Conservation (phyloP, 139 green algal genomes). For the Asterochloris erici region DNA sequence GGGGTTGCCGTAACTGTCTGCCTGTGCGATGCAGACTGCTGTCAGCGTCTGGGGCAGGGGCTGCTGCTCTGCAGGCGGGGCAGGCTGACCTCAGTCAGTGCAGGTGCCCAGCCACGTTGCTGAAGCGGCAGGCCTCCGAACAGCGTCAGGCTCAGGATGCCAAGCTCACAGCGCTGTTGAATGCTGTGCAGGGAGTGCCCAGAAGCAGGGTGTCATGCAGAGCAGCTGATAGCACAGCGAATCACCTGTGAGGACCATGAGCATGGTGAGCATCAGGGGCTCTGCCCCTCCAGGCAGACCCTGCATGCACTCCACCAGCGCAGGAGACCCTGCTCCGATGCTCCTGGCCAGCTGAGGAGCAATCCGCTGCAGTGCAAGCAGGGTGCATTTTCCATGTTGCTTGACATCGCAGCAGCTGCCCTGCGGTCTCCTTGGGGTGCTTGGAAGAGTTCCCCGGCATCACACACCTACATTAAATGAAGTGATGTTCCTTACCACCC, state of each 20-base stretch:
- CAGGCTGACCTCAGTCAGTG: too few relatives aligned
- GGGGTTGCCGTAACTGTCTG: constrained; percentile 1
- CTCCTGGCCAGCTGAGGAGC: constrained; percentile 34
- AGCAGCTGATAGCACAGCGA: background rate
- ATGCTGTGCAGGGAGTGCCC: too few relatives aligned
- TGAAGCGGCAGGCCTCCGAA: too few relatives aligned
- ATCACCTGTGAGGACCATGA: constrained; percentile 42
- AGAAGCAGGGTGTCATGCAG: background rate
- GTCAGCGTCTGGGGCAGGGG: constrained; percentile 37
- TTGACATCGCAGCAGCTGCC: too few relatives aligned
- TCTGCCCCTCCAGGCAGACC: constrained; percentile 22
- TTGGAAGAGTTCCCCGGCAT: too few relatives aligned
- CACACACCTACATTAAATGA: too few relatives aligned
- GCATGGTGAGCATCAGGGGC: constrained; percentile 57
- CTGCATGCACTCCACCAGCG: constrained; percentile 39
- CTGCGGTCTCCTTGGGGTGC: too few relatives aligned
- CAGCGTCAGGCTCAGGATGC: too few relatives aligned
- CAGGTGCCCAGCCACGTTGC: too few relatives aligned
- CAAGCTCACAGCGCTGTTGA: too few relatives aligned
- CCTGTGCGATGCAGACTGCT: constrained; percentile 23
- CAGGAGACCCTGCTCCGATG: constrained; percentile 29
- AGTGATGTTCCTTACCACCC: too few relatives aligned
- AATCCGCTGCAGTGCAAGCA: background rate
- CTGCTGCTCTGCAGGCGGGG: constrained; percentile 11
- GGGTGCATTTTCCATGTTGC: too few relatives aligned